Evolutionary conservation across 2,329 filamentous ascomycete genomes (phyloP).

Genomic region (Cercospora sp.): DNA sequence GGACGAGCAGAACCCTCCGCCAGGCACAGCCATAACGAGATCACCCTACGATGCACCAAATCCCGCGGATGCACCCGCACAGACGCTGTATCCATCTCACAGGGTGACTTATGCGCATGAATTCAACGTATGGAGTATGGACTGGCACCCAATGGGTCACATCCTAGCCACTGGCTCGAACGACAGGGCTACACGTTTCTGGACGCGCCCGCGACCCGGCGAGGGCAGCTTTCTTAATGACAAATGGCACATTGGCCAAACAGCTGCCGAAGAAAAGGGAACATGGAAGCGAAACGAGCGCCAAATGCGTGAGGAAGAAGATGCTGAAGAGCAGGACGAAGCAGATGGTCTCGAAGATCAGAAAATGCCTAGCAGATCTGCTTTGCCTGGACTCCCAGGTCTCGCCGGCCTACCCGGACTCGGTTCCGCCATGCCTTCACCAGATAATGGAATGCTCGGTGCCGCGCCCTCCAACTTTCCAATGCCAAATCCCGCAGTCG

Average conservation of each 20-base stretch:
- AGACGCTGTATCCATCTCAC: slow-evolving; percentile 91
- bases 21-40: slow-evolving; percentile 68
- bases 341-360: slow-evolving; percentile 91
- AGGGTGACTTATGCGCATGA: slow-evolving; percentile 85
- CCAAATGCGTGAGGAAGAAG: slow-evolving; percentile 84
- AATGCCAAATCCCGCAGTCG: slow-evolving; percentile 34
- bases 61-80: slow-evolving; percentile 74
- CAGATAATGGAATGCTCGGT: slow-evolving; percentile 30
- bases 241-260: slow-evolving; percentile 91
- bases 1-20: slow-evolving; percentile 85
- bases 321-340: slow-evolving; percentile 91
- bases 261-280: slow-evolving; percentile 89
- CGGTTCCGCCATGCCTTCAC: slow-evolving; percentile 19
- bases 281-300: slow-evolving; percentile 83
- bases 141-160: slow-evolving; percentile 96
- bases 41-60: slow-evolving; percentile 86
- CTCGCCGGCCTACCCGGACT: slow-evolving; percentile 46
- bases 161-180: slow-evolving; percentile 95
- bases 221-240: slow-evolving; percentile 85
- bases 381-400: slow-evolving; percentile 61
- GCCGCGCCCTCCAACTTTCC: slow-evolving; percentile 35
- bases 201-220: slow-evolving; percentile 86
- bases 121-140: slow-evolving; percentile 94
- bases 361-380: slow-evolving; percentile 66
- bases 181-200: slow-evolving; percentile 94